phyloP scores from a whole-genome alignment of 2,329 filamentous ascomycete species.

The Didymella pomorum region DNA sequence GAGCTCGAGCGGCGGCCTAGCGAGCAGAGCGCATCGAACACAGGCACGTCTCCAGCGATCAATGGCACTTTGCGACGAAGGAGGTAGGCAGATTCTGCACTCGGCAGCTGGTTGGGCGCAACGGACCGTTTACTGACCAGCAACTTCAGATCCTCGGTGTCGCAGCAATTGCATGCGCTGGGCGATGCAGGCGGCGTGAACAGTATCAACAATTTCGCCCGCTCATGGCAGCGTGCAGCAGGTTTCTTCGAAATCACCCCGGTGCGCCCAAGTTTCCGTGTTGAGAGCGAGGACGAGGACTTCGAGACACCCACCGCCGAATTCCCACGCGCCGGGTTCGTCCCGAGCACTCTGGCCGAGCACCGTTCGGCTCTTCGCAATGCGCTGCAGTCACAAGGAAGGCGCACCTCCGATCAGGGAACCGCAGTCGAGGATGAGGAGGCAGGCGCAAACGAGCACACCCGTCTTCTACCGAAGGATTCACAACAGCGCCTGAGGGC shows the following conservation, averaged over 20 bases:
- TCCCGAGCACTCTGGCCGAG: slow-evolving; percentile 46
- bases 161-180: slow-evolving; percentile 59
- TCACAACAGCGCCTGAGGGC: slow-evolving; percentile 42
- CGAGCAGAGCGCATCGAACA: slow-evolving; percentile 41
- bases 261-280: slow-evolving; percentile 75
- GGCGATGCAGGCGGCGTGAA: slow-evolving; percentile 88
- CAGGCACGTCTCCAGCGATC: slow-evolving; percentile 32
- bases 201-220: slow-evolving; percentile 91
- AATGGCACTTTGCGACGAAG: slow-evolving; percentile 48
- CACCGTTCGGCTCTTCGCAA: slow-evolving; percentile 54
- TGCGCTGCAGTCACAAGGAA: slow-evolving; percentile 49
- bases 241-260: slow-evolving; percentile 88
- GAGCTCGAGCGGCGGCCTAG: slow-evolving; percentile 44
- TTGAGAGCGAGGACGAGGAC: slow-evolving; percentile 48
- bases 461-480: slow-evolving; percentile 38
- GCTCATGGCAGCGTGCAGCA: slow-evolving; percentile 90
- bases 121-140: slow-evolving; percentile 12
- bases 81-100: slow-evolving; percentile 37
- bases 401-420: slow-evolving; percentile 50
- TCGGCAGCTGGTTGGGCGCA: slow-evolving; percentile 9
- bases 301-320: slow-evolving; percentile 43
- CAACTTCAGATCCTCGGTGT: slow-evolving; percentile 55
- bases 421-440: slow-evolving; percentile 49
- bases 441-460: slow-evolving; percentile 42
- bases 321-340: slow-evolving; percentile 43